phyloP scores from a whole-genome alignment of 2,329 filamentous ascomycete species.

The Trichoderma cornu-damae region DNA sequence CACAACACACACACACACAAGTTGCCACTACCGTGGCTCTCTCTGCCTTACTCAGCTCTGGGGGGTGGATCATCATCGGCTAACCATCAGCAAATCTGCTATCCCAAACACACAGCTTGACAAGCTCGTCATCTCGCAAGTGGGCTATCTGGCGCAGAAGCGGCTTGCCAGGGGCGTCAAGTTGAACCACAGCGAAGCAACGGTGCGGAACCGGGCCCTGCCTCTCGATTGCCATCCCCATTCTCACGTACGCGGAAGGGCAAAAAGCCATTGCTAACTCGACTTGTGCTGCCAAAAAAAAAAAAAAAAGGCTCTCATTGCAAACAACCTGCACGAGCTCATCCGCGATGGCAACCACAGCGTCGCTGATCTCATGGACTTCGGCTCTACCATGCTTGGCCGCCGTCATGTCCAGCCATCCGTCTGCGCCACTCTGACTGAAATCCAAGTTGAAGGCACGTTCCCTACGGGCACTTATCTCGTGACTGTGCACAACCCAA shows the following conservation, averaged over 20 bases:
- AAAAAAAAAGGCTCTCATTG: constrained; percentile 77
- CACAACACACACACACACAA: too few relatives aligned
- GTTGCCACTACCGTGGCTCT: too few relatives aligned
- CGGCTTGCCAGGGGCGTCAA: constrained; percentile 82
- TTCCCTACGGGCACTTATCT: constrained; percentile 88
- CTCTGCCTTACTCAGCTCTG: too few relatives aligned
- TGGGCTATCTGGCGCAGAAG: constrained; percentile 81
- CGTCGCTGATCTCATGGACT: constrained; percentile 87
- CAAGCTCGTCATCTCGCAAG: constrained; percentile 89
- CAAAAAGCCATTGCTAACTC: not conserved
- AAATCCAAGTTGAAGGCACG: constrained; percentile 91
- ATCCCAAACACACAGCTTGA: constrained; percentile 59
- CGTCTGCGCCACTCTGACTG: constrained; percentile 70
- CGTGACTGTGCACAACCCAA: constrained; percentile 88
- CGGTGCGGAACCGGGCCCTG: constrained; percentile 44
- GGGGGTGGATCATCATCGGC: not conserved
- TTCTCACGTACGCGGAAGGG: not conserved
- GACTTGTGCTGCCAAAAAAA: too few relatives aligned
- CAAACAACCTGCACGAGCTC: constrained; percentile 87
- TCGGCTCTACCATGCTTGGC: constrained; percentile 88
- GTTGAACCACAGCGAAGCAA: constrained; percentile 85
- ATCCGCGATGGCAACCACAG: constrained; percentile 93
- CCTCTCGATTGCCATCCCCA: not conserved
- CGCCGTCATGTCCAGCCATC: constrained; percentile 84
- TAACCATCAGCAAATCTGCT: not conserved